Base-by-base conservation (phyloP, 371 early-diverging fungal genomes). In the Mortierella sp. region DNA sequence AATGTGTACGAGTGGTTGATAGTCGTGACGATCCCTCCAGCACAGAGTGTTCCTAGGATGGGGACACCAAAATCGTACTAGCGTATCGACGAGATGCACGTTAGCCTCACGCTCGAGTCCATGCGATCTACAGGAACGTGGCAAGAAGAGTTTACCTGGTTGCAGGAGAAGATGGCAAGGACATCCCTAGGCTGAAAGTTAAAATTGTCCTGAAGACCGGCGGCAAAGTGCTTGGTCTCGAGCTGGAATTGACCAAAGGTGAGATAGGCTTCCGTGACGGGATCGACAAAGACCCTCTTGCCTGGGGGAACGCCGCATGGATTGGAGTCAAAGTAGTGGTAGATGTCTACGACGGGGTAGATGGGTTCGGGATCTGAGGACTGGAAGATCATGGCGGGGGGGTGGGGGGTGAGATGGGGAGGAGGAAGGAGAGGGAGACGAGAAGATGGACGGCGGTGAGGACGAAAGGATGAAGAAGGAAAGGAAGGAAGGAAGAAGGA, bases 1-100 rank as follows among this genome's bases (percentile, higher is more conserved):
- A 86, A 72, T 0, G 87, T 92, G 76, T 95, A 94, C 9, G 86
- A 83, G 18, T 94, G 93, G 58, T 95, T 95, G 42, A 90, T 89
- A 12, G 89, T 84, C 2, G 90, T 85, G 13, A 90, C 83, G 0
- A 88, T 72, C 4, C 92, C 92, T 16, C 94, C 93, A 48, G 81
- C 80, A 70, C 80, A 80, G 9, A 64, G 61, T 24, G 80, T 62
- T 19, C 80, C 80, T 18, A 79, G 72, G 61, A 67, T 65, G 13
- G 76, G 76, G 23, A 76, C 60, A 21, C 76, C 70, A 76, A 76
- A 76, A 48, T 76, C 76, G 16, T 70, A 76, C 76, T 76, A 58
- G 13, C 7, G 24, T 16, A 28, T 28, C 2, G 28, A 43, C 45
- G 4, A 19, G 45, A 18, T 43, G 4, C 5, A 43, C 5, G 14